A percentile compares a stretch with the other conserved stretches of the same genome.
Evolutionary conservation across 768 basidiomycete genomes (phyloP).

Genomic region (Mycena polygramma): DNA sequence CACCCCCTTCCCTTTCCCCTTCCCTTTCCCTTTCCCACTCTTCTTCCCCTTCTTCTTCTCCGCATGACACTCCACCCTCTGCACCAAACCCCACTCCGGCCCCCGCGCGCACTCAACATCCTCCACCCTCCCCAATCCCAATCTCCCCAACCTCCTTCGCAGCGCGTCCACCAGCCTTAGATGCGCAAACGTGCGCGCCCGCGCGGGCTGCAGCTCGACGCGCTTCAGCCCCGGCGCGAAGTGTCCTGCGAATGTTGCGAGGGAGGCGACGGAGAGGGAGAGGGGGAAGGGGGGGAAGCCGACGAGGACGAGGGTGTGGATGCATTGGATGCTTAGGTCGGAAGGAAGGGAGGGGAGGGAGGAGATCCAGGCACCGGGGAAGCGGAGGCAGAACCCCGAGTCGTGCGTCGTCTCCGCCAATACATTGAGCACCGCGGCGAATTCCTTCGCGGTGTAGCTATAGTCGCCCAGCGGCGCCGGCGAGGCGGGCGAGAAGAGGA

Average conservation of each 20-base stretch:
- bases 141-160: not conserved
- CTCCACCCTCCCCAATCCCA: too few relatives aligned
- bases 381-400: not conserved
- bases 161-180: not conserved
- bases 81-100: too few relatives aligned
- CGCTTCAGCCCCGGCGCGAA: conserved; percentile 6
- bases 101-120: too few relatives aligned
- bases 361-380: conserved; percentile 22
- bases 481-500: conserved; percentile 2
- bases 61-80: too few relatives aligned
- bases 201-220: conserved; percentile 2
- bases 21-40: too few relatives aligned
- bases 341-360: too few relatives aligned
- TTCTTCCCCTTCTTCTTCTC: too few relatives aligned
- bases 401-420: not conserved
- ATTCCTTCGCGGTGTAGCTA: not conserved
- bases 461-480: not conserved
- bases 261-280: not conserved
- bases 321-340: conserved; percentile 1
- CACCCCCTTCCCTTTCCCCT: too few relatives aligned
- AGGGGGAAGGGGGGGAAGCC: too few relatives aligned
- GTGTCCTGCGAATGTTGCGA: not conserved
- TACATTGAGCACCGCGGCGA: not conserved
- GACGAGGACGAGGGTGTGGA: not conserved
- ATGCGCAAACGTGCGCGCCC: not conserved